These are phyloP conservation scores for Beauveria bassiana DNA, from an alignment of 2,329 filamentous ascomycete genomes.

Conservation along the genomic window DNA sequence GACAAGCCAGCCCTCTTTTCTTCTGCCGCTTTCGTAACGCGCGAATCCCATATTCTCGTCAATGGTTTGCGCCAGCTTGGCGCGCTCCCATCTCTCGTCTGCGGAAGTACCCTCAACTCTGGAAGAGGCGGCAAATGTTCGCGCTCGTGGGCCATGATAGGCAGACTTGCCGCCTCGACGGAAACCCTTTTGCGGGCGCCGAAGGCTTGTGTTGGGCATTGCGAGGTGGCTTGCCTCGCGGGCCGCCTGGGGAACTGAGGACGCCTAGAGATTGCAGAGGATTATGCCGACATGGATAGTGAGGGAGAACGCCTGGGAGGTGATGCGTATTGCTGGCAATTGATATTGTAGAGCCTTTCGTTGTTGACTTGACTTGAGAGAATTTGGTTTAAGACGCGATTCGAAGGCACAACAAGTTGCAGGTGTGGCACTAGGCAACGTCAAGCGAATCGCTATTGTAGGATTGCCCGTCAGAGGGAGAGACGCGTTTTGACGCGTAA, in stretches of 20 bases:
- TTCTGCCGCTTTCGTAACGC: conserved; percentile 80
- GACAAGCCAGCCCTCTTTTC: conserved; percentile 81
- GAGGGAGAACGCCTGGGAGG: background rate
- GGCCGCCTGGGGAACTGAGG: conserved; percentile 2
- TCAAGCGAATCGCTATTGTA: background rate
- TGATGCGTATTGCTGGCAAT: background rate
- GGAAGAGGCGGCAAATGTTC: conserved; percentile 73
- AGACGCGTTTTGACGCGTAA: conserved; percentile 28
- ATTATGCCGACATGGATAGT: conserved; percentile 7
- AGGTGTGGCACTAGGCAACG: conserved; percentile 1
- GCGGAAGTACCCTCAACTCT: conserved; percentile 80
- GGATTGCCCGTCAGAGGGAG: conserved; percentile 12
- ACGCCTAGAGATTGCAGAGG: conserved; percentile 1
- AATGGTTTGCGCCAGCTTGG: conserved; percentile 74
- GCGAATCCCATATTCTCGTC: conserved; percentile 94
- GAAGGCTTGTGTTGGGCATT: conserved; percentile 54
- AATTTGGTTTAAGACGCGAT: background rate
- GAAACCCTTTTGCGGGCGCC: conserved; percentile 57
- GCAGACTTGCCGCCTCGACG: conserved; percentile 61
- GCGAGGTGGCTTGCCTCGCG: conserved; percentile 17
- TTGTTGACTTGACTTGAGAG: background rate
- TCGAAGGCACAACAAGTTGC: background rate
- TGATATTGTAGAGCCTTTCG: background rate
- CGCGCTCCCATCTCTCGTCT: conserved; percentile 87
- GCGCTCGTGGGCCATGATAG: conserved; percentile 59